Percentiles rank a stretch among this genome's conserved stretches.
These are phyloP conservation scores for Cicer bijugum DNA, from an alignment of 306 rosid genomes.

Conservation along the genomic window DNA sequence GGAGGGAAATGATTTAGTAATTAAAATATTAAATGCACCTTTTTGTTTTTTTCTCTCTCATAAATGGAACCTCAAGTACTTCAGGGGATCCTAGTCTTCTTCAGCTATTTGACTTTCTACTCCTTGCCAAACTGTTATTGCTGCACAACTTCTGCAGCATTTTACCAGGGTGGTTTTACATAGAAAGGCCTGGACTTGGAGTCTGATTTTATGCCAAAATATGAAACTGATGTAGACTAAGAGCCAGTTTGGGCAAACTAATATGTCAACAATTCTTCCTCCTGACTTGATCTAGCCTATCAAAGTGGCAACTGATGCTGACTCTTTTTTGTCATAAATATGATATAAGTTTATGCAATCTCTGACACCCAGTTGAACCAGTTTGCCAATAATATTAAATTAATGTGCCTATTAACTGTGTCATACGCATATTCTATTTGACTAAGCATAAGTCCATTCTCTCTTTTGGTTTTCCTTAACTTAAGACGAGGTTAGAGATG, in stretches of 20 bases:
- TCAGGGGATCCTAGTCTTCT: neutral
- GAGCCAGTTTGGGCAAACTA: neutral
- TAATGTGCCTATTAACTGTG: constrained; percentile 8
- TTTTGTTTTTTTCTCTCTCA: too few species aligned
- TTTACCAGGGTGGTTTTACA: neutral
- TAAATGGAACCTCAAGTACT: too few species aligned
- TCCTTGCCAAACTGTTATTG: constrained; percentile 11
- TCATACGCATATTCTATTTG: constrained; percentile 4
- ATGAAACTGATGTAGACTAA: neutral
- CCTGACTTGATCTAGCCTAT: too few species aligned
- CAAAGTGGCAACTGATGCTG: too few species aligned
- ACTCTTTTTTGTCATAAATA: too few species aligned
- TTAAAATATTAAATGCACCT: too few species aligned
- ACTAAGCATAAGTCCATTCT: constrained; percentile 8
- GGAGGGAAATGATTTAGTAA: too few species aligned
- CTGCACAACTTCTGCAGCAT: neutral
- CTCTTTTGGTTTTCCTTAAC: neutral
- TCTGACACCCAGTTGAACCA: neutral
- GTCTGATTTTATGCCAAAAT: constrained; percentile 21
- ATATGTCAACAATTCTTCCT: too few species aligned
- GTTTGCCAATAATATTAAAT: constrained; percentile 1
- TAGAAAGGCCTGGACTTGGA: neutral
- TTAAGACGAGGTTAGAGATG: neutral
- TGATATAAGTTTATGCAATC: too few species aligned
- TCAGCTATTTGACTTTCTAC: neutral